Percentiles rank a stretch among this genome's conserved stretches.
phyloP scores from a whole-genome alignment of 2,329 filamentous ascomycete genomes.

The Herpotrichia juniperi region DNA sequence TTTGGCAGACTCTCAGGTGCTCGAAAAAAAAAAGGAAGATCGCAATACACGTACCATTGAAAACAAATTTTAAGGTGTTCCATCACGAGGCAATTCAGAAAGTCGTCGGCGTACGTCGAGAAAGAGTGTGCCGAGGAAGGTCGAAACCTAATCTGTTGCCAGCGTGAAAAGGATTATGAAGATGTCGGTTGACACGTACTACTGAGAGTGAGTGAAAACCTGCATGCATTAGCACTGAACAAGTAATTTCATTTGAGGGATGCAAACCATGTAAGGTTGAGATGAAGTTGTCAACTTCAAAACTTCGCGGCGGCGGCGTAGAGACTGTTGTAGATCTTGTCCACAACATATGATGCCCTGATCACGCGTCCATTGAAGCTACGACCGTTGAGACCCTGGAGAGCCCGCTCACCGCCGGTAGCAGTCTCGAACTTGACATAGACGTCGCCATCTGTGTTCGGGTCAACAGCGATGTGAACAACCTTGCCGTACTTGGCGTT shows the following conservation, averaged over 20 bases:
- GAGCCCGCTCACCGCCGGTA: constrained; percentile 93
- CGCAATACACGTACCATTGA: neutral
- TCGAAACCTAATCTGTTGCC: neutral
- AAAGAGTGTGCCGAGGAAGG: neutral
- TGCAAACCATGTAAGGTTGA: neutral
- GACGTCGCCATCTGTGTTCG: constrained; percentile 92
- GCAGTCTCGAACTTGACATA: constrained; percentile 99
- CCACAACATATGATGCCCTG: constrained; percentile 92
- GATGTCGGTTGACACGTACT: neutral
- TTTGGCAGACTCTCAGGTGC: neutral
- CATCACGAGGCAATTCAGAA: neutral
- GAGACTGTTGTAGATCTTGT: constrained; percentile 97
- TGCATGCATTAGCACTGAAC: neutral
- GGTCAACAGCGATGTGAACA: constrained; percentile 94
- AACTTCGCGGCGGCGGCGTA: constrained; percentile 51
- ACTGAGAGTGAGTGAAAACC: neutral
- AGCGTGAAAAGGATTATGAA: neutral
- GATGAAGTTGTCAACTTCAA: constrained; percentile 13
- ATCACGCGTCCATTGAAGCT: constrained; percentile 95
- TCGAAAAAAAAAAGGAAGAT: neutral
- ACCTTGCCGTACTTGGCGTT: constrained; percentile 96
- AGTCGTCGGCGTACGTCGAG: neutral
- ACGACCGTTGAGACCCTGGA: constrained; percentile 95
- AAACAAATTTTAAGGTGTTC: neutral
- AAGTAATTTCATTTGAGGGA: neutral